Percentiles rank a stretch among this genome's conserved stretches.
Evolutionary conservation across 2,329 filamentous ascomycete species (phyloP).

Genomic region (Nannizziopsis arthrosporioides): DNA sequence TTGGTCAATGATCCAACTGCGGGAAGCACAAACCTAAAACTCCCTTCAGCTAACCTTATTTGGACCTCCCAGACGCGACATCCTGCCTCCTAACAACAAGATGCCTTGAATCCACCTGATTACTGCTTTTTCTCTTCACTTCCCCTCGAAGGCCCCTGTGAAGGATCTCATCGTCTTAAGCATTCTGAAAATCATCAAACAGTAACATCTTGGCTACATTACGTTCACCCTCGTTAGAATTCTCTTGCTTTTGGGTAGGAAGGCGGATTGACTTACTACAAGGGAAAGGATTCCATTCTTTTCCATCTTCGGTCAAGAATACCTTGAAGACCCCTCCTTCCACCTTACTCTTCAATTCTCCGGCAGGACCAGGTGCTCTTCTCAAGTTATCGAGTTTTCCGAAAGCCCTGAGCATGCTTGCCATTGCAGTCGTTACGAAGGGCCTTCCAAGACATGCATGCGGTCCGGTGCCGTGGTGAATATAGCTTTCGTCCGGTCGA

Average conservation of each 20-base stretch:
- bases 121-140: too few relatives aligned
- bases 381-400: constrained; percentile 37
- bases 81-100: too few relatives aligned
- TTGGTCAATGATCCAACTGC: too few relatives aligned
- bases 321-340: constrained; percentile 22
- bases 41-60: too few relatives aligned
- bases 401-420: constrained; percentile 33
- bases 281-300: constrained; percentile 6
- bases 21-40: too few relatives aligned
- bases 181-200: not conserved
- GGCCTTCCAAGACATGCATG: constrained; percentile 38
- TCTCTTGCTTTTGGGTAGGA: not conserved
- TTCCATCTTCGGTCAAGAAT: constrained; percentile 3
- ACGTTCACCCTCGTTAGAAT: not conserved
- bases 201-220: not conserved
- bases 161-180: not conserved
- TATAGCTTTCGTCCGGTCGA: constrained; percentile 32
- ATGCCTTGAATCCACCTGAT: too few relatives aligned
- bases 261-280: constrained; percentile 5
- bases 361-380: constrained; percentile 38
- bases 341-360: constrained; percentile 33
- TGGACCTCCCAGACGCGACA: too few relatives aligned
- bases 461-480: constrained; percentile 37
- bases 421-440: constrained; percentile 31
- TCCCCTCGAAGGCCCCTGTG: too few relatives aligned